phyloP scores from a whole-genome alignment of 1,284 basidiomycete genomes.

The Jaminaea rosea region DNA sequence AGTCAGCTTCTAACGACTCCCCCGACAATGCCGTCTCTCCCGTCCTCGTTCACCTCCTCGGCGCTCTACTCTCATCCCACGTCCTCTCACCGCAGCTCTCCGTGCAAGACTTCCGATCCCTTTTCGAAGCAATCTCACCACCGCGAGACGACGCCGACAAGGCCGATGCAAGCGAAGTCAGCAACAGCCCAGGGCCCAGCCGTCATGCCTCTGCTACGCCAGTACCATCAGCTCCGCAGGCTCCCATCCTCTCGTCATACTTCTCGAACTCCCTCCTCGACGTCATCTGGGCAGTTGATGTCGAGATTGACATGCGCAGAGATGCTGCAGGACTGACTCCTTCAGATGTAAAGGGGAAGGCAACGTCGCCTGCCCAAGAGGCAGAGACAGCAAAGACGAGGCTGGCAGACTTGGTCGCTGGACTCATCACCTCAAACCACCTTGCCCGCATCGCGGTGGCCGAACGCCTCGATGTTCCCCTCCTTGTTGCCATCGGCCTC shows the following conservation, averaged over 20 bases:
- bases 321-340: slow-evolving; percentile 8
- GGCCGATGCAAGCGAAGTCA: not conserved
- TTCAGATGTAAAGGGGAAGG: not conserved
- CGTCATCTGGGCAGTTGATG: slow-evolving; percentile 33
- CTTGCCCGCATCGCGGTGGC: slow-evolving; percentile 1
- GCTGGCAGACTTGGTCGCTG: slow-evolving; percentile 4
- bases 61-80: not conserved
- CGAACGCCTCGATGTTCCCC: slow-evolving; percentile 23
- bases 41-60: not conserved
- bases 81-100: not conserved
- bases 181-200: not conserved
- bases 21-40: not conserved
- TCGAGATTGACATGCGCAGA: slow-evolving; percentile 31
- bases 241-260: not conserved
- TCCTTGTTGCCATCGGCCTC: slow-evolving; percentile 23
- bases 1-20: not conserved
- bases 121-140: not conserved
- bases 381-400: not conserved
- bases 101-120: not conserved
- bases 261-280: slow-evolving; percentile 17
- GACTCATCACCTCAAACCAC: slow-evolving; percentile 1
- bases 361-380: not conserved
- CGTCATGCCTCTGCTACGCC: not conserved
- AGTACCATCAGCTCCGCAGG: not conserved
- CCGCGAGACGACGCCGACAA: not conserved